These are phyloP conservation scores for Polyplosphaeria fusca DNA, from an alignment of 495 filamentous ascomycete genomes.

Conservation along the genomic window DNA sequence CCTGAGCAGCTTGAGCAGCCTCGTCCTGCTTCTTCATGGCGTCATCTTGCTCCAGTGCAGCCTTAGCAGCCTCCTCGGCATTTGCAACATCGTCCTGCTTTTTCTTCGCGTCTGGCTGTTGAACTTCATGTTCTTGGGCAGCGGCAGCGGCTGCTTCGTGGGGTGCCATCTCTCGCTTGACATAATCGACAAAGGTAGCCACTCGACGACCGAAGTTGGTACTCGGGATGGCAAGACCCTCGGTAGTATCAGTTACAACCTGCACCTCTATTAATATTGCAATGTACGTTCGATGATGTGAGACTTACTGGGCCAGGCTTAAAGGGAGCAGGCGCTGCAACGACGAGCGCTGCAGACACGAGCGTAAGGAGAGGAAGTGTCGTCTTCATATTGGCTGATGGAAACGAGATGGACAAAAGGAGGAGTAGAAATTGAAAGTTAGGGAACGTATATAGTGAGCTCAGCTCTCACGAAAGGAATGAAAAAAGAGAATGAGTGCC, in stretches of 20 bases:
- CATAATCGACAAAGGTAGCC: slow-evolving; percentile 3
- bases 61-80: slow-evolving; percentile 15
- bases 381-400: slow-evolving; percentile 28
- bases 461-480: slow-evolving; percentile 30
- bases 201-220: slow-evolving; percentile 20
- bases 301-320: slow-evolving; percentile 13
- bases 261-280: not conserved
- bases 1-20: not conserved
- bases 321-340: slow-evolving; percentile 22
- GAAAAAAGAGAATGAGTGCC: slow-evolving; percentile 22
- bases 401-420: slow-evolving; percentile 9
- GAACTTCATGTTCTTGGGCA: no score
- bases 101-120: no score
- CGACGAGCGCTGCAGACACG: slow-evolving; percentile 27
- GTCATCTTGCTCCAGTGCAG: slow-evolving; percentile 5
- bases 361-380: slow-evolving; percentile 23
- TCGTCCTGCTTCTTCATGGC: slow-evolving; percentile 1
- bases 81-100: no score
- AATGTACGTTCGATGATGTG: not conserved
- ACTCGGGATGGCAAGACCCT: slow-evolving; percentile 15
- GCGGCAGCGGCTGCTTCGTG: no score
- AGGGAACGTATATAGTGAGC: slow-evolving; percentile 28
- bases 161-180: no score
- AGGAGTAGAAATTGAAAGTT: slow-evolving; percentile 16
- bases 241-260: slow-evolving; percentile 12